Base-by-base conservation (phyloP, 805 yeast genomes). In the Lipomyces starkeyi region DNA sequence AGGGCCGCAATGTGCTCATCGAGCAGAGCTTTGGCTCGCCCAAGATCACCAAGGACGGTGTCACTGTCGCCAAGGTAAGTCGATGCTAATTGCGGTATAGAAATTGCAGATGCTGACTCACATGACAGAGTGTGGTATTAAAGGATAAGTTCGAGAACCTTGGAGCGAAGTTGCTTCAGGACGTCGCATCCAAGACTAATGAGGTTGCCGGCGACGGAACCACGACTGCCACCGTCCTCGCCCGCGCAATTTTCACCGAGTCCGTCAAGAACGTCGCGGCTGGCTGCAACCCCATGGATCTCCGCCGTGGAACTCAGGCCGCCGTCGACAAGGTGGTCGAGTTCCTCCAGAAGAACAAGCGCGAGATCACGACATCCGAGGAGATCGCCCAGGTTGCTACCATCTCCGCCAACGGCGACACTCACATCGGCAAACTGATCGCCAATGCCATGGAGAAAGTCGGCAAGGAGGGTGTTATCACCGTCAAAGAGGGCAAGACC, bases 201-300 rank as follows among this genome's bases (percentile, higher is more conserved):
- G 97, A 94, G 81, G 86, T 90, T 75, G 98, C 98, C 70, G 99
- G 99, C 82, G 99, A 94, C 77, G 99, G 99, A 81, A 94, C 99
- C 73, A 94, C 99, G 52, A 90, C 97, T 58, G 98, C 98, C 75
- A 95, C 98, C 60, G 97, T 94, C 64, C 85, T 94, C 75, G 98
- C 98, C 74, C 91, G 97, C 81, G 90, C 97, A 67, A 94, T 94
- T 75, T 91, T 94, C 84, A 89, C 97, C 69, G 98, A 95, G 82
- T 87, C 96, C 37, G 97, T 94, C 70, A 93, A 92, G 85, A 92
- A 92, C 77, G 99, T 95, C 58, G 98, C 98, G 70, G 97, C 98
- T 66, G 99, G 99, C 70, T 93, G 97, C 82, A 95, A 94, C 84
- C 98, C 99, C 76, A 93, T 93, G 95, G 98, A 94, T 77, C 86